A percentile compares a stretch with the other conserved stretches of the same genome.
phyloP scores from a whole-genome alignment of 2,329 filamentous ascomycete species.

The Monilinia aucupariae region DNA sequence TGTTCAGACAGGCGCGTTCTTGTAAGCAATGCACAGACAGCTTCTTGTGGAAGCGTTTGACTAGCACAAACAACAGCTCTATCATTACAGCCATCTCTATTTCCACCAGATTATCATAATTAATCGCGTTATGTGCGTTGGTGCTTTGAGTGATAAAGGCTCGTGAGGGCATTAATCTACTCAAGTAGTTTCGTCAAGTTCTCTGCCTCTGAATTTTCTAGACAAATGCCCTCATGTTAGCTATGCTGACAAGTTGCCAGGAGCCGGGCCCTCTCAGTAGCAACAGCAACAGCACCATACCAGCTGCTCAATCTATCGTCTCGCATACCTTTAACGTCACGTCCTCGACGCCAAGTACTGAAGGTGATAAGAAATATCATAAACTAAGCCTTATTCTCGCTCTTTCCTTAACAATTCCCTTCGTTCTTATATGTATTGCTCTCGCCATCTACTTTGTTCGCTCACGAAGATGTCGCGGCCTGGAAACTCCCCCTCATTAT shows the following conservation, averaged over 20 bases:
- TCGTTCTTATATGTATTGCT: conserved; percentile 6
- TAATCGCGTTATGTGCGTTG: not conserved
- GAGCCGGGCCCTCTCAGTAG: not conserved
- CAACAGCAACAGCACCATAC: conserved; percentile 1
- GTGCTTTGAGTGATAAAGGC: not conserved
- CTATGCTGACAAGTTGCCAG: not conserved
- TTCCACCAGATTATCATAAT: not conserved
- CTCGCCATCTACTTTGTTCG: conserved; percentile 11
- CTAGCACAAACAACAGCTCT: not conserved
- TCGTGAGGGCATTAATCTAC: not conserved
- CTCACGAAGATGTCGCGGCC: not conserved
- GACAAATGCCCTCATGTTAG: not conserved
- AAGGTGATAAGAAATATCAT: conserved; percentile 5
- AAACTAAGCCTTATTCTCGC: conserved; percentile 13
- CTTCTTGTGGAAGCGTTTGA: not conserved
- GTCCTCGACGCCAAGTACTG: not conserved
- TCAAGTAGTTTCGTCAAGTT: not conserved
- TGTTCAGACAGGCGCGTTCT: not conserved
- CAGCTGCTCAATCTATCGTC: not conserved
- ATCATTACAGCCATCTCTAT: not conserved
- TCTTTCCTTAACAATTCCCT: conserved; percentile 11
- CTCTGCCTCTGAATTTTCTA: not conserved
- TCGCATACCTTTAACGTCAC: conserved; percentile 12
- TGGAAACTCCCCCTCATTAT: not conserved
- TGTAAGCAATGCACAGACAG: not conserved